Evolutionary conservation across 306 rosid species (phyloP).

Genomic region (Cyclanthera cordifolia): DNA sequence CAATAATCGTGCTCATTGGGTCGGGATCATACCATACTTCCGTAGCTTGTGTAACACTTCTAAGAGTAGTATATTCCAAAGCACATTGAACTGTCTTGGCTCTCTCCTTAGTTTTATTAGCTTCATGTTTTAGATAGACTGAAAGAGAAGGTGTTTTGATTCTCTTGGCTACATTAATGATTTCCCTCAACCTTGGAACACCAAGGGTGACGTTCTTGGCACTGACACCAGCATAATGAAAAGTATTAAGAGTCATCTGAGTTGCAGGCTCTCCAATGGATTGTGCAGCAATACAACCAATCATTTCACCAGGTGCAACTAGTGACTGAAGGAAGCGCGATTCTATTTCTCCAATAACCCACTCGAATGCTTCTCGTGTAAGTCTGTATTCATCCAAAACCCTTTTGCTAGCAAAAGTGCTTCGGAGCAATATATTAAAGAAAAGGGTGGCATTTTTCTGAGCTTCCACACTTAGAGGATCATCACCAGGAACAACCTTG

Average conservation of each 20-base stretch:
- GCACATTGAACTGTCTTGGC: constrained; percentile 99
- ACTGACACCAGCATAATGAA: constrained; percentile 99
- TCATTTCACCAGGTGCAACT: constrained; percentile 98
- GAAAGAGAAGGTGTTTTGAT: constrained; percentile 94
- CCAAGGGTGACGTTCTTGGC: constrained; percentile 98
- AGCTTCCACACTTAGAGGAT: constrained; percentile 80
- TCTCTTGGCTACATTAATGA: constrained; percentile 91
- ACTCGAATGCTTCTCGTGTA: constrained; percentile 95
- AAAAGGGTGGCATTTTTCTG: constrained; percentile 93
- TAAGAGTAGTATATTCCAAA: constrained; percentile 85
- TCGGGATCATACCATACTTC: constrained; percentile 99
- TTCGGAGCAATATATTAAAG: constrained; percentile 83
- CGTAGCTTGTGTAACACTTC: constrained; percentile 97
- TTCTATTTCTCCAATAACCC: constrained; percentile 97
- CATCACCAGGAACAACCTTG: constrained; percentile 95
- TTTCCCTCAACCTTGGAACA: constrained; percentile 96
- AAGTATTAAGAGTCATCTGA: constrained; percentile 99
- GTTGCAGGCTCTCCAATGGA: constrained; percentile 99
- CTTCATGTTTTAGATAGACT: constrained; percentile 73
- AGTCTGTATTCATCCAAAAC: constrained; percentile 93
- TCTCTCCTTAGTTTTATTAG: constrained; percentile 78
- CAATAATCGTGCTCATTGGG: constrained; percentile 83
- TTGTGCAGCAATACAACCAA: constrained; percentile 97
- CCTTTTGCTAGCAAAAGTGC: constrained; percentile 92
- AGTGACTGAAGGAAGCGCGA: constrained; percentile 92